Evolutionary conservation across 1,284 basidiomycete species (phyloP).

Genomic region (Leccinum ambiguum): DNA sequence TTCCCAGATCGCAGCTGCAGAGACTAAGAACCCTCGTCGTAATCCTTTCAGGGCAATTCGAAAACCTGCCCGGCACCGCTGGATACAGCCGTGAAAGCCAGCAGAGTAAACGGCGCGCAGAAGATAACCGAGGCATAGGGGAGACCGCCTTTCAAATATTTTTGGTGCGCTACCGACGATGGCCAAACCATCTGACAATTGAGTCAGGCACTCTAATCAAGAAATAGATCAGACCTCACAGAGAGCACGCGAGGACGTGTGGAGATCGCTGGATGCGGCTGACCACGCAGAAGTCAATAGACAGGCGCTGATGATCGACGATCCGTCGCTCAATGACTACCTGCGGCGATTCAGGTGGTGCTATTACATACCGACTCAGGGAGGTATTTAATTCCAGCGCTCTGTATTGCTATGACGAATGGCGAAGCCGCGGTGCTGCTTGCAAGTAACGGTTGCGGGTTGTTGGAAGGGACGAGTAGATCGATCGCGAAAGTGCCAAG

Average conservation of each 20-base stretch:
- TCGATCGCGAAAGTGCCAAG: constrained; percentile 52
- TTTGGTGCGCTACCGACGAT: constrained; percentile 74
- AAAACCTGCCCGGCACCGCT: too few species aligned
- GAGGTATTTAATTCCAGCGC: constrained; percentile 62
- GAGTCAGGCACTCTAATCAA: background rate
- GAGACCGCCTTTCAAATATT: constrained; percentile 72
- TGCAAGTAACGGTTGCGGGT: constrained; percentile 38
- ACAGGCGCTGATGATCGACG: constrained; percentile 70
- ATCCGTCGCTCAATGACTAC: constrained; percentile 47
- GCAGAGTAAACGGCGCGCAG: too few species aligned
- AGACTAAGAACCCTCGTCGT: too few species aligned
- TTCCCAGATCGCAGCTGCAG: too few species aligned
- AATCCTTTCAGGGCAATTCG: too few species aligned
- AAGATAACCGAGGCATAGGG: constrained; percentile 45
- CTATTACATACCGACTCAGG: constrained; percentile 40
- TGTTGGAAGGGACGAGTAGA: constrained; percentile 60
- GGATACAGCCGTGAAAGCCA: too few species aligned
- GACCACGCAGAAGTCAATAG: constrained; percentile 86
- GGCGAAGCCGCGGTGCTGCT: constrained; percentile 58
- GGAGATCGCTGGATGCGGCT: constrained; percentile 82
- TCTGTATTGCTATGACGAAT: constrained; percentile 67
- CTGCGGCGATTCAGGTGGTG: background rate
- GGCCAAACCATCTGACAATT: constrained; percentile 67
- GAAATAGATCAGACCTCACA: constrained; percentile 46
- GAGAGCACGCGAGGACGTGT: constrained; percentile 77